Percentiles rank a stretch among this genome's conserved stretches.
phyloP scores from a whole-genome alignment of 2,329 filamentous ascomycete genomes.

The Calonectria henricotiae region DNA sequence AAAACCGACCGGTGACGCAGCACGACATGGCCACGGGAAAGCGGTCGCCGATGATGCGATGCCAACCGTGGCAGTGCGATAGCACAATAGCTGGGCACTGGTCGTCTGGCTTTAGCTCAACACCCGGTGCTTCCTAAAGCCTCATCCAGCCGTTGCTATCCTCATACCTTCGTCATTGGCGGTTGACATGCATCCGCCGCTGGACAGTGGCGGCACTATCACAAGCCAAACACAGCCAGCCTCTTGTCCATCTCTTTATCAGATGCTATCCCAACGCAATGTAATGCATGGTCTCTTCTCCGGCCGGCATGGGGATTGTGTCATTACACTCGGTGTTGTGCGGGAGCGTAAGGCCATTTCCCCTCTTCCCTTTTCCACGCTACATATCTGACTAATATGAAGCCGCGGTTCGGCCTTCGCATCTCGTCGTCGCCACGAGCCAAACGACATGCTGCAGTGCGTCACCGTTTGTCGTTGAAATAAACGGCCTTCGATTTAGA shows the following conservation, averaged over 20 bases:
- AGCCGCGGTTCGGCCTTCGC: neutral
- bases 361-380: conserved; percentile 23
- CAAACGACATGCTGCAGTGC: neutral
- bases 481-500: conserved; percentile 22
- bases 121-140: conserved; percentile 1
- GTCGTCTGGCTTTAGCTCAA: neutral
- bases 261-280: conserved; percentile 13
- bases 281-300: neutral
- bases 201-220: neutral
- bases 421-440: conserved; percentile 18
- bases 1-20: neutral
- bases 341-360: conserved; percentile 22
- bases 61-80: neutral
- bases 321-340: neutral
- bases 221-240: conserved; percentile 4
- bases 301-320: neutral
- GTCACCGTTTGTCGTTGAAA: conserved; percentile 11
- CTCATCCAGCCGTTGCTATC: conserved; percentile 1
- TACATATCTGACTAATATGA: conserved; percentile 8
- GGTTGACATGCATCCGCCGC: neutral
- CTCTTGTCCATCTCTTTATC: neutral
- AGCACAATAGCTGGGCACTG: neutral
- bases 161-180: conserved; percentile 5
- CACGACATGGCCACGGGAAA: conserved; percentile 17
- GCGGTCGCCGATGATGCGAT: conserved; percentile 9